A percentile compares a stretch with the other conserved stretches of the same genome.
phyloP scores from a whole-genome alignment of 768 basidiomycete genomes.

The Macrolepiota fuliginosa region DNA sequence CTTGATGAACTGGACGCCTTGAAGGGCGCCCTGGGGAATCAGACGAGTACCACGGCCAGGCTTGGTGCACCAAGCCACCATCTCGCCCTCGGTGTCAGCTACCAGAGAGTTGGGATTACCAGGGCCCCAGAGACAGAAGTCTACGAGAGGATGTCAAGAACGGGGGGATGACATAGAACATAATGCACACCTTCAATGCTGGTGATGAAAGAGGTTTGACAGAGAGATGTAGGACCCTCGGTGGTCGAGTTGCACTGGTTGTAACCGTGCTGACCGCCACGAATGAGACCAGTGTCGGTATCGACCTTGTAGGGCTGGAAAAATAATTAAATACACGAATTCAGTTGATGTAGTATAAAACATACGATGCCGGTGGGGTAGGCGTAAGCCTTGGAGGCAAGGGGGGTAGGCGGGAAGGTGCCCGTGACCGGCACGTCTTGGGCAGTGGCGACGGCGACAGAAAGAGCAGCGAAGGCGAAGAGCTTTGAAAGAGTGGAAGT shows the following conservation, averaged over 20 bases:
- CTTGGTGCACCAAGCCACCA: slow-evolving; percentile 79
- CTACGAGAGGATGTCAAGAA: slow-evolving; percentile 19
- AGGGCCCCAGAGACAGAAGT: slow-evolving; percentile 73
- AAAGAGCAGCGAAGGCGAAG: slow-evolving; percentile 28
- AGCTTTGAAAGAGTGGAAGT: slow-evolving; percentile 40
- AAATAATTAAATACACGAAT: not conserved
- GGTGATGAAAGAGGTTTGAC: slow-evolving; percentile 66
- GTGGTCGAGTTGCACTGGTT: slow-evolving; percentile 71
- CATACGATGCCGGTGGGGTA: slow-evolving; percentile 44
- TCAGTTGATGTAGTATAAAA: not conserved
- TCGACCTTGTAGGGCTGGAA: slow-evolving; percentile 37
- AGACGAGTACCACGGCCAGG: slow-evolving; percentile 67
- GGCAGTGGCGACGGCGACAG: slow-evolving; percentile 23
- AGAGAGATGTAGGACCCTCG: slow-evolving; percentile 49
- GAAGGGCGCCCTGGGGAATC: slow-evolving; percentile 63
- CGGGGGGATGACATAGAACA: not conserved
- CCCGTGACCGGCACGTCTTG: slow-evolving; percentile 21
- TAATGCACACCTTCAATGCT: slow-evolving; percentile 35
- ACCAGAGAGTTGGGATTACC: slow-evolving; percentile 51
- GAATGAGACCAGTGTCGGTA: slow-evolving; percentile 30
- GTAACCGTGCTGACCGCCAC: slow-evolving; percentile 57
- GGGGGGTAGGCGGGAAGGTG: slow-evolving; percentile 43
- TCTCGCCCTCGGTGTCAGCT: slow-evolving; percentile 67
- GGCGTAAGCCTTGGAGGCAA: slow-evolving; percentile 42
- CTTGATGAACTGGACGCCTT: slow-evolving; percentile 64